Evolutionary conservation across 169 alveolate species (phyloP), one percentile per base, ranked within the genome.

Genomic region (Eimeria maxima): DNA sequence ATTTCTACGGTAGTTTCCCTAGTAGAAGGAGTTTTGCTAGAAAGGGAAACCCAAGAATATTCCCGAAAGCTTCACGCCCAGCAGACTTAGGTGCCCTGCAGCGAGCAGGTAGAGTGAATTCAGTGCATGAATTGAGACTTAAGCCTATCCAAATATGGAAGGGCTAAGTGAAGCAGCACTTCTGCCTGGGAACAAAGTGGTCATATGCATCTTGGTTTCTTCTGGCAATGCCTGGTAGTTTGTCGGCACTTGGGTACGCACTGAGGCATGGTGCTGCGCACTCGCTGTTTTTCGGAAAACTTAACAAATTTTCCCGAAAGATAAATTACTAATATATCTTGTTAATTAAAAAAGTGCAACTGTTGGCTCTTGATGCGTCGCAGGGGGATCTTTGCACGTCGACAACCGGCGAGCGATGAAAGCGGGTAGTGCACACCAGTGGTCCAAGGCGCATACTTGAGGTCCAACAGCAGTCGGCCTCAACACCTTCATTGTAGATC

Each of bases 391-490:
- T 33, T 29, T 10, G 80, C 11, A 6, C 5, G 42, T 18, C 4
- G 44, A 14, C 6, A 18, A 22, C 38, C 18, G 24, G 87, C 63
- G 90, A 81, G 90, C 74, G 71, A 81, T 55, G 67, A 81, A 29
- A 81, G 50, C 90, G 63, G 5, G 50, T n/a, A 6, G 18, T 53
- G 90, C 90, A 81, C 42, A 50, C 90, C 90, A 53, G 50, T 81
- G 90, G 90, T 50, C 90, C 90, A 81, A 6, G 50, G 33, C 47
- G 90, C 71, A 50, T 81, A 74, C 90, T 50, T n/a, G 90, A 50
- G 18, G 87, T 16, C 20, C 55, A n/a, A 45, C 42, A 4, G 53
- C 87, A 24, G 63, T 22, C 29, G 63, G 8, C 22, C 65, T n/a
- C 90, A 53, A 14, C 73, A n/a, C 11, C 4, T 45, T 20, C 13